Evolutionary conservation across 768 basidiomycete genomes (phyloP).

Genomic region (Mycena chlorophos): DNA sequence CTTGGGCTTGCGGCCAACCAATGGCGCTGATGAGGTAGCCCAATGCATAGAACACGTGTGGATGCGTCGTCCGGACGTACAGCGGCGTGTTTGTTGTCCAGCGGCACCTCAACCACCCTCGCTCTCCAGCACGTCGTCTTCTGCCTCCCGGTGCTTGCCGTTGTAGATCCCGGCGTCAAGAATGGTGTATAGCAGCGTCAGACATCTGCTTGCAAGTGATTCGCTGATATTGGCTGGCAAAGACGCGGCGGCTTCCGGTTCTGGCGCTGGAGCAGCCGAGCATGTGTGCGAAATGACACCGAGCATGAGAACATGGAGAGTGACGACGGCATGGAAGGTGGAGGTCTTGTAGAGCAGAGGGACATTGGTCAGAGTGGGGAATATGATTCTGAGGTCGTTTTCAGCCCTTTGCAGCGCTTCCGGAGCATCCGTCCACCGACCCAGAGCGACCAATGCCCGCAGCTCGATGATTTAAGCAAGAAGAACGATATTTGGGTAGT

Average conservation of each 20-base stretch:
- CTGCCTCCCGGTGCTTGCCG: conserved; percentile 33
- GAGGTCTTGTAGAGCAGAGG: conserved; percentile 20
- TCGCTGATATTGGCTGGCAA: conserved; percentile 29
- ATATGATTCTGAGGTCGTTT: conserved; percentile 44
- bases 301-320: conserved; percentile 63
- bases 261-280: conserved; percentile 3
- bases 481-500: conserved; percentile 47
- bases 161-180: conserved; percentile 54
- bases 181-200: conserved; percentile 61
- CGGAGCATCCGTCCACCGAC: conserved; percentile 53
- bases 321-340: conserved; percentile 32
- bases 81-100: conserved; percentile 44
- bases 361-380: conserved; percentile 10
- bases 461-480: conserved; percentile 58
- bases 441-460: conserved; percentile 53
- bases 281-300: conserved; percentile 65
- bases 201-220: conserved; percentile 46
- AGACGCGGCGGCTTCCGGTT: background rate
- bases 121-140: conserved; percentile 26
- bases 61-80: conserved; percentile 63
- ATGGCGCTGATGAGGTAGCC: conserved; percentile 67
- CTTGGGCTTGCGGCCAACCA: conserved; percentile 68
- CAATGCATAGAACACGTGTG: conserved; percentile 60
- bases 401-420: conserved; percentile 53
- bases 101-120: conserved; percentile 38